Conservation (phyloP, 495 filamentous ascomycete species). For the Trichoderma gamsii region DNA sequence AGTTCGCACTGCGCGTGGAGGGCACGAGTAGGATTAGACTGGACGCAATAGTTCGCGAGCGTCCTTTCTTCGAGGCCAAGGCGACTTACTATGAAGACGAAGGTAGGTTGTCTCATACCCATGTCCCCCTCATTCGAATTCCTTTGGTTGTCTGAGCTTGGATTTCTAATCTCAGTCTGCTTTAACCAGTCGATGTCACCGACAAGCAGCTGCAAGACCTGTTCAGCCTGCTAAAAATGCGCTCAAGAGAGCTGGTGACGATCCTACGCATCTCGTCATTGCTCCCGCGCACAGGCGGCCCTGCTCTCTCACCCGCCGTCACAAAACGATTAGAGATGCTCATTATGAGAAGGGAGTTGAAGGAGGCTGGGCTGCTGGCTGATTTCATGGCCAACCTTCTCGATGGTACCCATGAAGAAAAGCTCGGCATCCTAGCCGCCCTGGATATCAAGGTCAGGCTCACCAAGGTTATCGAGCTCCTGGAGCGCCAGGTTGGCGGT, state of each 20-base stretch:
- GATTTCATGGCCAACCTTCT: conserved; percentile 95
- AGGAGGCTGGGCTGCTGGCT: conserved; percentile 79
- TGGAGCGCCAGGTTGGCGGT: conserved; percentile 69
- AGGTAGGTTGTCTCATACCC: conserved; percentile 31
- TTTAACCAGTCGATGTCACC: conserved; percentile 27
- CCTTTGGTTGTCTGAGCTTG: background rate
- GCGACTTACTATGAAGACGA: conserved; percentile 54
- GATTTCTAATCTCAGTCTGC: conserved; percentile 21
- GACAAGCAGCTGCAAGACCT: conserved; percentile 56
- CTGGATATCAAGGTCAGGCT: conserved; percentile 71
- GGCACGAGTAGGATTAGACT: conserved; percentile 72
- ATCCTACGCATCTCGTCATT: conserved; percentile 73
- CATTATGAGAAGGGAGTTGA: conserved; percentile 67
- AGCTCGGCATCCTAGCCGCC: conserved; percentile 72
- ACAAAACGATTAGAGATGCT: conserved; percentile 78
- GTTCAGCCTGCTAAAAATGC: conserved; percentile 72
- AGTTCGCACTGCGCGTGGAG: conserved; percentile 78
- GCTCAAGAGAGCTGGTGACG: conserved; percentile 75
- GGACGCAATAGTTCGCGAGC: conserved; percentile 66
- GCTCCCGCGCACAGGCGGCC: conserved; percentile 53
- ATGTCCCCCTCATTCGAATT: background rate
- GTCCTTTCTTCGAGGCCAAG: conserved; percentile 79
- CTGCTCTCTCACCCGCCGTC: conserved; percentile 71
- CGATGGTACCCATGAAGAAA: conserved; percentile 79
- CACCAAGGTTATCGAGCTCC: conserved; percentile 69